A percentile compares a stretch with the other conserved stretches of the same genome.
Conservation (phyloP, 2,329 filamentous ascomycete species). For the Colletotrichum cordylinicola region DNA sequence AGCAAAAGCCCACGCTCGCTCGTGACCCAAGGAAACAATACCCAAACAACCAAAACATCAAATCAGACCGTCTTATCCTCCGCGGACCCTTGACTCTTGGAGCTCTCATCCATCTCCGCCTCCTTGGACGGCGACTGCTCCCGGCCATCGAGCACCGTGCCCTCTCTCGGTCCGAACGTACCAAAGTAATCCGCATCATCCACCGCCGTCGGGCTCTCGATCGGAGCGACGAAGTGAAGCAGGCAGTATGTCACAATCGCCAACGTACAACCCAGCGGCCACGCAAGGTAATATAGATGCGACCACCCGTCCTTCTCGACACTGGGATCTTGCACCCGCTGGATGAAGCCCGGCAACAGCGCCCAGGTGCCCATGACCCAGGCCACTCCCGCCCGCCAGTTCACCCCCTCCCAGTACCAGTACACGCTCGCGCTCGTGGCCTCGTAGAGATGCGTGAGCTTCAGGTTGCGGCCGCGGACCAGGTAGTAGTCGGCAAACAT, state of each 20-base stretch:
- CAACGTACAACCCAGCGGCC: slow-evolving; percentile 27
- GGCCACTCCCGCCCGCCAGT: slow-evolving; percentile 25
- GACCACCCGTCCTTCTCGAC: slow-evolving; percentile 28
- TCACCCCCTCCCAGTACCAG: slow-evolving; percentile 28
- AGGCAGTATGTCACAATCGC: slow-evolving; percentile 24
- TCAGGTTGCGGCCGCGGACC: slow-evolving; percentile 36
- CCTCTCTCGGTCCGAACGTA: slow-evolving; percentile 25
- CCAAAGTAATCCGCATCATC: slow-evolving; percentile 33
- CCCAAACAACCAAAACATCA: neutral
- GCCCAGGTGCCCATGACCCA: slow-evolving; percentile 26
- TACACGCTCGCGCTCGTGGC: slow-evolving; percentile 23
- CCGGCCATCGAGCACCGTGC: neutral
- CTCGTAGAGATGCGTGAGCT: slow-evolving; percentile 40
- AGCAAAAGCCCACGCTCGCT: neutral
- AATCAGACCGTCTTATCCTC: neutral
- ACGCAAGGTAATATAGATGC: slow-evolving; percentile 31
- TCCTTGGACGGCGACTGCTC: neutral
- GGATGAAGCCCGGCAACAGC: slow-evolving; percentile 28
- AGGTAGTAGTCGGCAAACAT: slow-evolving; percentile 41
- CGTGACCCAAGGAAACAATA: neutral
- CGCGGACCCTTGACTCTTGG: neutral
- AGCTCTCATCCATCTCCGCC: neutral
- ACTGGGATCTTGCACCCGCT: slow-evolving; percentile 22
- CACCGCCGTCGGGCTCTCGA: slow-evolving; percentile 22
- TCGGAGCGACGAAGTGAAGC: slow-evolving; percentile 25